Evolutionary conservation across 352 stramenopile genomes (phyloP).

Genomic region (Sclerospora graminicola): DNA sequence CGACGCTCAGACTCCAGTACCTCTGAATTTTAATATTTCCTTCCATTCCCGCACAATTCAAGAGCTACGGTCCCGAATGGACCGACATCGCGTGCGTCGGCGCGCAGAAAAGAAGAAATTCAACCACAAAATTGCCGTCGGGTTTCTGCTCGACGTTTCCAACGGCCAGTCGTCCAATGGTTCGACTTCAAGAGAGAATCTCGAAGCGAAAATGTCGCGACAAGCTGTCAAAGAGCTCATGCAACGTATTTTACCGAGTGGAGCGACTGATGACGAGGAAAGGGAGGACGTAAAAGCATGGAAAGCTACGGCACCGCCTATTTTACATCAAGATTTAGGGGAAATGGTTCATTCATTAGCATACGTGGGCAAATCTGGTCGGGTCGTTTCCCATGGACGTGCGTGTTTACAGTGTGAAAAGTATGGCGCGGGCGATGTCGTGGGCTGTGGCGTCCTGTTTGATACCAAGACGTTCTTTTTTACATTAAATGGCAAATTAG

Average conservation of each 20-base stretch:
- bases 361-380: slow-evolving; percentile 44
- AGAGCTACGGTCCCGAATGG: slow-evolving; percentile 28
- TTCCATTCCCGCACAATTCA: slow-evolving; percentile 29
- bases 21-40: too few species aligned
- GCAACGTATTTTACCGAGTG: slow-evolving; percentile 11
- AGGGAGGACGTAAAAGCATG: slow-evolving; percentile 9
- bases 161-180: slow-evolving; percentile 5
- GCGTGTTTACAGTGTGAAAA: slow-evolving; percentile 37
- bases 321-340: slow-evolving; percentile 32
- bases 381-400: slow-evolving; percentile 37
- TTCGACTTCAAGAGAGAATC: neutral
- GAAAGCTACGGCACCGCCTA: slow-evolving; percentile 4
- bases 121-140: slow-evolving; percentile 36
- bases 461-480: slow-evolving; percentile 67
- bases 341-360: slow-evolving; percentile 29
- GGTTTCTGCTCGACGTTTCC: slow-evolving; percentile 28
- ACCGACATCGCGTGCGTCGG: slow-evolving; percentile 25
- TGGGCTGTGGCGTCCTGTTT: slow-evolving; percentile 45
- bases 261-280: neutral
- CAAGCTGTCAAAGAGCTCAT: slow-evolving; percentile 19
- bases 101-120: slow-evolving; percentile 25
- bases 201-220: slow-evolving; percentile 7
- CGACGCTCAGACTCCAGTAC: too few species aligned
- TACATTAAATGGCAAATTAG: slow-evolving; percentile 45
- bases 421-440: slow-evolving; percentile 43